Evolutionary conservation across 495 filamentous ascomycete species (phyloP).

Genomic region (Lophium mytilinum): DNA sequence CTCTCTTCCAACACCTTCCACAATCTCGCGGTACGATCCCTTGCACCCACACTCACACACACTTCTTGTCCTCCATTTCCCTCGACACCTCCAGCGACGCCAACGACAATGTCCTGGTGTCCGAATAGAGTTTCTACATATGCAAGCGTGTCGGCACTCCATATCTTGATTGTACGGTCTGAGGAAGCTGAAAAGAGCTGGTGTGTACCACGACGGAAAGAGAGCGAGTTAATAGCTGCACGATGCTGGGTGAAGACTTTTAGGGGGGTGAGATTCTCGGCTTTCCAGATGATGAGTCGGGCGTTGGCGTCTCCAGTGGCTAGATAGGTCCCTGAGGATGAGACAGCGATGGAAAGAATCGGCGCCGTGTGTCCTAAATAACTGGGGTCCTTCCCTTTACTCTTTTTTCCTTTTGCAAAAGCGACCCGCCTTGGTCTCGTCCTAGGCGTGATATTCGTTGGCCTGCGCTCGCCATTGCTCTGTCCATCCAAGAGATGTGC

Average conservation of each 20-base stretch:
- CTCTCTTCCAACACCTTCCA: slow-evolving; percentile 97
- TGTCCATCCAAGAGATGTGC: slow-evolving; percentile 33
- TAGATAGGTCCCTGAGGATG: slow-evolving; percentile 79
- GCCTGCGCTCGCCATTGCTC: slow-evolving; percentile 45
- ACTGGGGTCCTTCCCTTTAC: slow-evolving; percentile 48
- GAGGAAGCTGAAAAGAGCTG: slow-evolving; percentile 82
- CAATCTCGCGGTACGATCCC: slow-evolving; percentile 85
- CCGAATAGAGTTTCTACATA: slow-evolving; percentile 96
- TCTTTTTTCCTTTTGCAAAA: slow-evolving; percentile 41
- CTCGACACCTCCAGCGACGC: slow-evolving; percentile 60
- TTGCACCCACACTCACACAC: slow-evolving; percentile 80
- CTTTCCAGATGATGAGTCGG: slow-evolving; percentile 78
- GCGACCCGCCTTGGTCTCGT: slow-evolving; percentile 63
- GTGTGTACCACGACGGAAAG: slow-evolving; percentile 77
- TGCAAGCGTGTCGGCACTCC: slow-evolving; percentile 74
- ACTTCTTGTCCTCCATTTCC: slow-evolving; percentile 55
- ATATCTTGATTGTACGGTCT: slow-evolving; percentile 84
- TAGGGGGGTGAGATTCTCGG: slow-evolving; percentile 63
- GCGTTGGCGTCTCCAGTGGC: slow-evolving; percentile 82
- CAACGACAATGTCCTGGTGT: slow-evolving; percentile 83
- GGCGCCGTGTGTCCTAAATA: slow-evolving; percentile 66
- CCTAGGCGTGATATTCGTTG: slow-evolving; percentile 55
- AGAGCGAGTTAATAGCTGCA: slow-evolving; percentile 72
- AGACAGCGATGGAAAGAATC: slow-evolving; percentile 78
- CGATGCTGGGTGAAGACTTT: slow-evolving; percentile 88